Evolutionary conservation across 2,329 filamentous ascomycete species (phyloP).

Genomic region (Xylaria sp.): DNA sequence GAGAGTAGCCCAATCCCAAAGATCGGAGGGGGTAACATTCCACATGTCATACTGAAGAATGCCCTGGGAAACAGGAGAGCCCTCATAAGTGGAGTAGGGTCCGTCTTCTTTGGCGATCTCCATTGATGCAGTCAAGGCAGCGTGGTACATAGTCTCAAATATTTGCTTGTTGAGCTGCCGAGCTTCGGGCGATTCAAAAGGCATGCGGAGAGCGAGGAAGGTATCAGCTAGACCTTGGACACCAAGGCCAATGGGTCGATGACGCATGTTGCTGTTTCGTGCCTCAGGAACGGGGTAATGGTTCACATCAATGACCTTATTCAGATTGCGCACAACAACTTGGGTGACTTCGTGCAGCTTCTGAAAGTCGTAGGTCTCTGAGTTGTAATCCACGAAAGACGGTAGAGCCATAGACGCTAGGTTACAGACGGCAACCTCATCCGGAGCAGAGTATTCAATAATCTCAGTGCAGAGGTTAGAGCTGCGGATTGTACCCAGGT

Average conservation of each 20-base stretch:
- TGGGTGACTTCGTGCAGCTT: conserved; percentile 95
- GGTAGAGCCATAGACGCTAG: conserved; percentile 93
- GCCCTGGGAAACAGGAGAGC: conserved; percentile 93
- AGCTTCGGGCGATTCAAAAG: conserved; percentile 96
- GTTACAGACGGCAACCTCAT: conserved; percentile 99
- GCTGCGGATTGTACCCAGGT: conserved; percentile 96
- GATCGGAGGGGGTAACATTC: conserved; percentile 89
- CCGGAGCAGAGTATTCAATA: conserved; percentile 94
- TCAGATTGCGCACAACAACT: conserved; percentile 93
- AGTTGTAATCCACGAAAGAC: conserved; percentile 86
- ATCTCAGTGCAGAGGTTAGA: conserved; percentile 99
- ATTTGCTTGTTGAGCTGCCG: conserved; percentile 96
- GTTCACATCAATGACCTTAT: conserved; percentile 98
- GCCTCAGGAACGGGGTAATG: conserved; percentile 98
- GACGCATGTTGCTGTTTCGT: conserved; percentile 95
- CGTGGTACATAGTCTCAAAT: conserved; percentile 99
- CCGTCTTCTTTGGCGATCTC: conserved; percentile 86
- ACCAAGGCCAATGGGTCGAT: conserved; percentile 94
- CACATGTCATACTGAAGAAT: conserved; percentile 99
- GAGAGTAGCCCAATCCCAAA: conserved; percentile 95
- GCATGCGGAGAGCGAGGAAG: conserved; percentile 95
- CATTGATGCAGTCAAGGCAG: conserved; percentile 87
- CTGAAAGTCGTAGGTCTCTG: conserved; percentile 91
- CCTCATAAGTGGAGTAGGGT: conserved; percentile 89
- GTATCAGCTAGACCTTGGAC: conserved; percentile 98